Evolutionary conservation across 2,329 filamentous ascomycete genomes (phyloP).

Genomic region (Penicillium sp.): DNA sequence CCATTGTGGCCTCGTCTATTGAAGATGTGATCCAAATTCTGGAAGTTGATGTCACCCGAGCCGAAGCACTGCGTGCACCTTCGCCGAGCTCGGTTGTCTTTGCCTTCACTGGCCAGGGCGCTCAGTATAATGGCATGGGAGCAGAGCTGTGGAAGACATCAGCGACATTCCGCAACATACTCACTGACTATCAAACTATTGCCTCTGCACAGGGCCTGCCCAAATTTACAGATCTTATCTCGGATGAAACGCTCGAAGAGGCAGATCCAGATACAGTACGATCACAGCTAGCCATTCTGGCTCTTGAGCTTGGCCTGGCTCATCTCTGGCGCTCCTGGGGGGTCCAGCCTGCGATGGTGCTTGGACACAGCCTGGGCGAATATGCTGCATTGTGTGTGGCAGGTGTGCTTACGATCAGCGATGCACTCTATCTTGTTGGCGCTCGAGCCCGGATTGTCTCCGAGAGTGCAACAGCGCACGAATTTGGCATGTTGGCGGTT

Average conservation of each 20-base stretch:
- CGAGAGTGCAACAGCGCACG: too few relatives aligned
- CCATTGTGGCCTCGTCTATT: slow-evolving; percentile 2
- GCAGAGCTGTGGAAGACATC: slow-evolving; percentile 43
- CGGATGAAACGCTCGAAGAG: slow-evolving; percentile 18
- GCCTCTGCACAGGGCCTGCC: slow-evolving; percentile 36
- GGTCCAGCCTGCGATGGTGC: slow-evolving; percentile 22
- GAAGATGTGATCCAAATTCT: neutral
- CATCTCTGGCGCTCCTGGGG: slow-evolving; percentile 31
- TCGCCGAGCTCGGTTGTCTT: neutral
- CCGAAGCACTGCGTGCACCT: too few relatives aligned
- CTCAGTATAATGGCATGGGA: slow-evolving; percentile 28
- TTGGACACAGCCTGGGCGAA: slow-evolving; percentile 40
- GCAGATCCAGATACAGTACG: slow-evolving; percentile 33
- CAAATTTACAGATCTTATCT: slow-evolving; percentile 35
- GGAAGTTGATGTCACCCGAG: neutral
- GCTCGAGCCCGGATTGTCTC: slow-evolving; percentile 61
- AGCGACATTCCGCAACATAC: slow-evolving; percentile 29
- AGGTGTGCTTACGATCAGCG: slow-evolving; percentile 36
- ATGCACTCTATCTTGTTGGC: slow-evolving; percentile 64
- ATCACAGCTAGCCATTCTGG: slow-evolving; percentile 41
- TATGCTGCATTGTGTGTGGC: slow-evolving; percentile 39
- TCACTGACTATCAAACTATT: slow-evolving; percentile 34
- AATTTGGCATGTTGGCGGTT: too few relatives aligned
- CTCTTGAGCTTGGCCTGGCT: slow-evolving; percentile 42
- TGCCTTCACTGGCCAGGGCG: slow-evolving; percentile 11